phyloP scores from a whole-genome alignment of 2,329 filamentous ascomycete genomes.

The Dactylellina haptotyla region DNA sequence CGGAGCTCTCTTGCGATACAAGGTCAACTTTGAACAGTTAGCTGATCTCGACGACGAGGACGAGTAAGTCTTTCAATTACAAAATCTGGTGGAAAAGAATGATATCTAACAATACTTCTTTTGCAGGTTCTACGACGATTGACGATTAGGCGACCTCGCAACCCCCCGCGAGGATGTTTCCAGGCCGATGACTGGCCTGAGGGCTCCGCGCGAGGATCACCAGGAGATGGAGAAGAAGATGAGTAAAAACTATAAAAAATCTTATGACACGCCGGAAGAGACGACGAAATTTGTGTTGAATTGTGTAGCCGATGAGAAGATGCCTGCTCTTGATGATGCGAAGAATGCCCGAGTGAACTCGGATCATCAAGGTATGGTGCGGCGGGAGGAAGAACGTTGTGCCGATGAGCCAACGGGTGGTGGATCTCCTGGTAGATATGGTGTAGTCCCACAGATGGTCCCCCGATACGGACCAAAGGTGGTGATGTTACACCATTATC shows the following conservation, averaged over 20 bases:
- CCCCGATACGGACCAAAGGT: neutral
- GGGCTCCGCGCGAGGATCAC: slow-evolving; percentile 57
- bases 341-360: slow-evolving; percentile 27
- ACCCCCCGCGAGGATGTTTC: slow-evolving; percentile 58
- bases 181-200: slow-evolving; percentile 58
- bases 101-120: neutral
- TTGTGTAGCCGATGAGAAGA: slow-evolving; percentile 43
- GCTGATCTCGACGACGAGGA: slow-evolving; percentile 89
- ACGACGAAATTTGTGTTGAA: slow-evolving; percentile 54
- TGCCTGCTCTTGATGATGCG: slow-evolving; percentile 29
- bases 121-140: slow-evolving; percentile 56
- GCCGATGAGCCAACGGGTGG: neutral
- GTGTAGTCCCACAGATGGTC: neutral
- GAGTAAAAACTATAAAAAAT: slow-evolving; percentile 44
- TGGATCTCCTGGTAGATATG: neutral
- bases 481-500: neutral
- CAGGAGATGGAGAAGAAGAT: slow-evolving; percentile 54
- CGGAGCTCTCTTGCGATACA: slow-evolving; percentile 96
- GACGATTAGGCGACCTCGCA: slow-evolving; percentile 59
- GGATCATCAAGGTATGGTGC: slow-evolving; percentile 16
- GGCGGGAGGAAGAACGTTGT: neutral
- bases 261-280: slow-evolving; percentile 55
- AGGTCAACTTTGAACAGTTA: slow-evolving; percentile 99
- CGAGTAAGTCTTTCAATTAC: slow-evolving; percentile 72
- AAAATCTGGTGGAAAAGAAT: neutral